Evolutionary conservation across 2,329 filamentous ascomycete genomes (phyloP).

Genomic region (Botrytis deweyae): DNA sequence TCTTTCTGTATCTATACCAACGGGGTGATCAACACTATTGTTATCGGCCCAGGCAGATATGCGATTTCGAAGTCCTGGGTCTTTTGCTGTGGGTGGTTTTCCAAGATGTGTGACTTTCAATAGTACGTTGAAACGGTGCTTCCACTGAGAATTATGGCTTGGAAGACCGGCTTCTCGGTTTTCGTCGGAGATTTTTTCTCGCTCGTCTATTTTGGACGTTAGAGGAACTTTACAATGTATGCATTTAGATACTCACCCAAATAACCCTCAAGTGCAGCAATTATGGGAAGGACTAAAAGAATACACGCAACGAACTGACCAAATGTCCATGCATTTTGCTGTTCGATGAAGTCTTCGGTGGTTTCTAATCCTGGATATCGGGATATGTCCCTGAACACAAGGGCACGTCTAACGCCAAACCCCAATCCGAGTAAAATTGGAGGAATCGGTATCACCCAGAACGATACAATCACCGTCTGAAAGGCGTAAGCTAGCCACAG

Average conservation of each 20-base stretch:
- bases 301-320: constrained; percentile 12
- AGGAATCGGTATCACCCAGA: constrained; percentile 4
- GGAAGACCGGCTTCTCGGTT: background rate
- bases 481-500: constrained; percentile 1
- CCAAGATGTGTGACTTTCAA: background rate
- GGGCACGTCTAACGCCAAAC: background rate
- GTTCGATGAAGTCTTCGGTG: constrained; percentile 10
- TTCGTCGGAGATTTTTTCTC: background rate
- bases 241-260: background rate
- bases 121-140: background rate
- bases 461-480: background rate
- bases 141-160: constrained; percentile 1
- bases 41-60: background rate
- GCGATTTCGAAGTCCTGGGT: background rate
- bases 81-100: background rate
- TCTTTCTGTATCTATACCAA: background rate
- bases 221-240: background rate
- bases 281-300: background rate
- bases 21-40: background rate
- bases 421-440: background rate
- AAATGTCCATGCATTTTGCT: constrained; percentile 15
- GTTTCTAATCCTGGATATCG: background rate
- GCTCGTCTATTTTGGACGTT: background rate
- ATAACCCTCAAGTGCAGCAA: constrained; percentile 14
- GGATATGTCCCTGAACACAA: background rate